Evolutionary conservation across 768 basidiomycete genomes (phyloP).

Genomic region (Hortiboletus campestris): DNA sequence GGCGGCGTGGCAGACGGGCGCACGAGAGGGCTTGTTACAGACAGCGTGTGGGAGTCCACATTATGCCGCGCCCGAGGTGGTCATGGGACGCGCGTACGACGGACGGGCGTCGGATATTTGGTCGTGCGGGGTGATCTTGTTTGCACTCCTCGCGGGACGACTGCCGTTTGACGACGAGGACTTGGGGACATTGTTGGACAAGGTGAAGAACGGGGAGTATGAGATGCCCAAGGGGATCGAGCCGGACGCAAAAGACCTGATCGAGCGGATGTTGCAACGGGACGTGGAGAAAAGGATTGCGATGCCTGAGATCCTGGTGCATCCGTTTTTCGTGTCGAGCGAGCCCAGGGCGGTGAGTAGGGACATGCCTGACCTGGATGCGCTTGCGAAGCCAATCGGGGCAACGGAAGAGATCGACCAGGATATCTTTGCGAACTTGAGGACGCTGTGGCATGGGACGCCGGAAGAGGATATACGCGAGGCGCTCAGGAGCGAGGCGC

Average conservation of each 20-base stretch:
- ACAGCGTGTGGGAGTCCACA: conserved; percentile 95
- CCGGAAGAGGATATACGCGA: conserved; percentile 71
- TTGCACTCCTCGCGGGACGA: conserved; percentile 79
- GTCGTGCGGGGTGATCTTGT: conserved; percentile 95
- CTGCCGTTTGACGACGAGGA: conserved; percentile 96
- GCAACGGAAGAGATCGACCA: conserved; percentile 69
- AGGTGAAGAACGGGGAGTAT: conserved; percentile 72
- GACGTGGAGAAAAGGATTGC: conserved; percentile 76
- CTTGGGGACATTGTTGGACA: conserved; percentile 69
- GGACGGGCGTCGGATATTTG: conserved; percentile 91
- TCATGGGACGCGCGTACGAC: conserved; percentile 78
- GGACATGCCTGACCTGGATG: conserved; percentile 58
- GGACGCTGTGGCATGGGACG: conserved; percentile 87
- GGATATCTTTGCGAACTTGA: conserved; percentile 87
- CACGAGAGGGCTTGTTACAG: conserved; percentile 55
- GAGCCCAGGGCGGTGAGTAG: conserved; percentile 42
- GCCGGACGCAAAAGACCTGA: conserved; percentile 69
- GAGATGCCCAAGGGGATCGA: conserved; percentile 74
- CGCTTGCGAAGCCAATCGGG: conserved; percentile 68
- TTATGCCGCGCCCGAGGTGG: conserved; percentile 91
- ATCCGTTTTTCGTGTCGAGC: conserved; percentile 73
- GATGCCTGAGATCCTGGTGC: conserved; percentile 73
- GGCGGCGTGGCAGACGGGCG: conserved; percentile 83
- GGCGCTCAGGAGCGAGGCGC: conserved; percentile 60
- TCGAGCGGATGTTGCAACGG: conserved; percentile 76